phyloP scores from a whole-genome alignment of 1,284 basidiomycete species.

The Trametes sp. region DNA sequence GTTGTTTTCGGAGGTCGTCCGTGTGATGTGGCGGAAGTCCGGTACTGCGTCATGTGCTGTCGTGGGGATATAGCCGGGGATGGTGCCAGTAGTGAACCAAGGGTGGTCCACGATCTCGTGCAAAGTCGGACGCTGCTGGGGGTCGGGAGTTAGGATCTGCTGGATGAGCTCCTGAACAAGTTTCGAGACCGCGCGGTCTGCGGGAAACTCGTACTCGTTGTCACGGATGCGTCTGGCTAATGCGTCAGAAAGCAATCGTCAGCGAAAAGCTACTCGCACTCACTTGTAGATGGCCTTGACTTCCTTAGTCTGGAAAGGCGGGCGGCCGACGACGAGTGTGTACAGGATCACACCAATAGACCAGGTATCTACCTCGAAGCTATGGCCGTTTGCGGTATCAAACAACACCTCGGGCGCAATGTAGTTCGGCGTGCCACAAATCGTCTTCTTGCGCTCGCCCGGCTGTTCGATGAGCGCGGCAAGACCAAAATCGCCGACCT shows the following conservation, averaged over 20 bases:
- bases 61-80: conserved; percentile 83
- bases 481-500: conserved; percentile 97
- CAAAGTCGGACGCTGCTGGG: conserved; percentile 82
- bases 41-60: conserved; percentile 81
- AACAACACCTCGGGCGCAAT: conserved; percentile 98
- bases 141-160: conserved; percentile 86
- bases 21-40: conserved; percentile 75
- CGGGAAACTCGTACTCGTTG: conserved; percentile 94
- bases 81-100: conserved; percentile 86
- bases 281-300: conserved; percentile 95
- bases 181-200: conserved; percentile 74
- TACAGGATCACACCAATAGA: conserved; percentile 97
- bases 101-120: conserved; percentile 86
- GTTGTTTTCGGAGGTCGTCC: conserved; percentile 72
- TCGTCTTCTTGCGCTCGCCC: conserved; percentile 98
- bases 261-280: conserved; percentile 37
- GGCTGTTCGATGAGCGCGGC: conserved; percentile 96
- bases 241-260: conserved; percentile 15
- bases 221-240: conserved; percentile 84
- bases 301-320: conserved; percentile 98
- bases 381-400: conserved; percentile 95
- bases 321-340: conserved; percentile 91
- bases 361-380: conserved; percentile 99
- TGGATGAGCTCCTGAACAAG: conserved; percentile 85
- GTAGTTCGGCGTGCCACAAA: conserved; percentile 98